Base-by-base conservation (phyloP, 768 basidiomycete genomes). In the Tylopilus intermedius region DNA sequence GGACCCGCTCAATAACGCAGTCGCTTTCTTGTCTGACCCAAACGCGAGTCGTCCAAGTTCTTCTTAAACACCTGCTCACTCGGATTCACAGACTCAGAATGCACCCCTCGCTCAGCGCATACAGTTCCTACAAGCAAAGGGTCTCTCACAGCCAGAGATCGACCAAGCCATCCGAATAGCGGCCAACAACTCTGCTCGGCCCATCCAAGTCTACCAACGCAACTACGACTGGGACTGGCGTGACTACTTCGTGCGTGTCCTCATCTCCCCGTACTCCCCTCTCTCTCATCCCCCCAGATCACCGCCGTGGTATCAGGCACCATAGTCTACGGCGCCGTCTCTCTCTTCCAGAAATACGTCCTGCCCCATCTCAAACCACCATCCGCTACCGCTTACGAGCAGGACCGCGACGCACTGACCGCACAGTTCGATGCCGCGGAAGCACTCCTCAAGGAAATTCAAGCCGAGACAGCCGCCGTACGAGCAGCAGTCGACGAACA, bases 61-160 rank as follows among this genome's bases (percentile, higher is more conserved):
- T 3, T 33, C 4, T 14, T 5, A 14, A 2, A 10, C 38, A 61
- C 53, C 53, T 54, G 48, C 50, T 62, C 54, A 58, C 57, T 26
- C 24, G 14, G 2, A 45, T 30, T 30, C 8, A 39, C 59, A 95
- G 92, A 78, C 87, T 0, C 84, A 87, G 63, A 74, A 83, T 33
- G 89, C 93, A 3, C 77, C 92, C 2, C 71, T 95, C 27, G 77
- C 88, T 1, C 90, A 95, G 67, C 83, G 90, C 47, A 79, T 98
- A 43, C 86, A 90, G 57, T 99, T 98, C 73, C 80, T 99, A n/a
- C 88, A 96, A 62, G 86, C 91, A 6, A 97, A 98, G 69, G 96
- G 96, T 2, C 75, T 99, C 32, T 85, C 84, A 0, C 76, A 78
- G 6, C 69, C 75, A 14, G 95, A 99, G 72, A 94, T 98, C 55